Base-by-base conservation (phyloP, 805 yeast species). In the Saccharomycopsis babjevae region DNA sequence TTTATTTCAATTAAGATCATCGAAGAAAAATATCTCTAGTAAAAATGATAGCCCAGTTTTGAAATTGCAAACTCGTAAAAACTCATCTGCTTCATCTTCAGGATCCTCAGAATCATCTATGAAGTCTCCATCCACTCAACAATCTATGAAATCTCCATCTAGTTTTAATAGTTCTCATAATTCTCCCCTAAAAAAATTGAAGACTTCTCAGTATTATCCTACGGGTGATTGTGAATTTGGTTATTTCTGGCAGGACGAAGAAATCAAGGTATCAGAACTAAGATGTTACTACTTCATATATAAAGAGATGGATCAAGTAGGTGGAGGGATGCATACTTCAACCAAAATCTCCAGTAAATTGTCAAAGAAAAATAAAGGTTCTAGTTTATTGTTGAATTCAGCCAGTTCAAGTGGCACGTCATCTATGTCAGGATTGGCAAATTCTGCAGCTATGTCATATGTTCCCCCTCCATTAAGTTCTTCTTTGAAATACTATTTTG, bases 81-180 rank as follows among this genome's bases (percentile, higher is more conserved):
- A 38, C 32, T 54, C 56, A 15, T 36, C 56, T 54, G 42, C 39
- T 54, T 54, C 56, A 13, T 34, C 56, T 28, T 20, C 30, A 10
- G 42, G 42, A 10, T 36, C 56, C 13, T 34, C 56, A 7, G 28
- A 22, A 13, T 34, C 56, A 54, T 38, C 56, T 8, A 46, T 46
- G 52, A 46, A 46, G 32, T 46, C 52, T 32, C 56, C 56, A 54
- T 18, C 42, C 5, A 34, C 42, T 32, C 56, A 34, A 11, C 56
- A 34, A 30, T 54, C 56, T 6, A 34, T 54, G 56, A 54, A 38
- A 34, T 54, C 56, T 15, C 56, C 56, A 54, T 54, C 52, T 46
- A 46, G 52, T 46, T n/a, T 46, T 5, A 46, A 22, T 8, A 46
- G 52, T 46, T 6, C 22, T n/a, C 22, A 46, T 16, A 46, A 13